A percentile compares a stretch with the other conserved stretches of the same genome.
Evolutionary conservation across 352 stramenopile species (phyloP).

Genomic region (Globisporangium carolinianum): DNA sequence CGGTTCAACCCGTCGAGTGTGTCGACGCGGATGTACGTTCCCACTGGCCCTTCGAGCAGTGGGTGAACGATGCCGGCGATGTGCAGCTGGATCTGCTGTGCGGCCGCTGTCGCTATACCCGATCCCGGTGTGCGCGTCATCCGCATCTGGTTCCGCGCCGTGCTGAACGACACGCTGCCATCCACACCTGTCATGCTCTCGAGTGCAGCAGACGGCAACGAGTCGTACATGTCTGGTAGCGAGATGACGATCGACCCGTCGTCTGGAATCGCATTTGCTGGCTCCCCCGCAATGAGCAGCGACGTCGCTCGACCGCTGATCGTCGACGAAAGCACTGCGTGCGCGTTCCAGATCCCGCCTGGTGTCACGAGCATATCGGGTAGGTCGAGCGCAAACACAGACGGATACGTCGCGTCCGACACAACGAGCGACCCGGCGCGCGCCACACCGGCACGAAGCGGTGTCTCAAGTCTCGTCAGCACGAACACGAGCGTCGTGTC

Average conservation of each 20-base stretch:
- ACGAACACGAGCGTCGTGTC: conserved; percentile 8
- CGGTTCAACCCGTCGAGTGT: conserved; percentile 28
- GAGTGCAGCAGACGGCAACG: conserved; percentile 15
- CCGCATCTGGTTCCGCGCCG: conserved; percentile 17
- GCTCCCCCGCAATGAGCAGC: conserved; percentile 22
- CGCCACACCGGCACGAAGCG: conserved; percentile 5
- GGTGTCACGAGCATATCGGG: conserved; percentile 19
- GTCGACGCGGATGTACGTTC: conserved; percentile 33
- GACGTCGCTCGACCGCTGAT: conserved; percentile 34
- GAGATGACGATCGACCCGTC: conserved; percentile 36
- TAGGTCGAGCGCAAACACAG: conserved; percentile 6
- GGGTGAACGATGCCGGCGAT: conserved; percentile 35
- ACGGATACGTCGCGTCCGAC: conserved; percentile 10
- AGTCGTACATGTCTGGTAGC: conserved; percentile 43
- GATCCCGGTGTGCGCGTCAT: conserved; percentile 17
- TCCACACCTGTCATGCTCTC: conserved; percentile 20
- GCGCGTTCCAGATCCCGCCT: conserved; percentile 19
- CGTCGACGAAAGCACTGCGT: conserved; percentile 12
- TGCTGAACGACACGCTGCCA: conserved; percentile 16
- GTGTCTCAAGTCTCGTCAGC: conserved; percentile 11
- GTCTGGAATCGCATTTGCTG: conserved; percentile 24
- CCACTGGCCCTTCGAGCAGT: conserved; percentile 46
- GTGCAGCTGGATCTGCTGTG: conserved; percentile 22
- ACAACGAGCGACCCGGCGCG: conserved; percentile 16
- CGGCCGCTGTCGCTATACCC: conserved; percentile 14